Percentiles rank a stretch among this genome's conserved stretches.
Conservation (phyloP, 352 stramenopile species). For the Lagenidium sp. region DNA sequence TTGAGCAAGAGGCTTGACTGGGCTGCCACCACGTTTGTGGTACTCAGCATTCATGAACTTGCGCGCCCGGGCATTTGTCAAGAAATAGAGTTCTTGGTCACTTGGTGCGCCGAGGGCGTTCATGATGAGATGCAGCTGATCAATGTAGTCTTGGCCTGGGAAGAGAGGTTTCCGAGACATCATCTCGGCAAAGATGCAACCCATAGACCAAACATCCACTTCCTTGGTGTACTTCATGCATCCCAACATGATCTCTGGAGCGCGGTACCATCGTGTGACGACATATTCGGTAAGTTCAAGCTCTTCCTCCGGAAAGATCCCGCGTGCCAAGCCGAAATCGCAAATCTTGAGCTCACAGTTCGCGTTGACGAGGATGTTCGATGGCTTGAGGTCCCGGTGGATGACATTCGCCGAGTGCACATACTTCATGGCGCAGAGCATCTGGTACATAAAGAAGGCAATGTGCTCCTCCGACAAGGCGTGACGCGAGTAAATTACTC, state of each 20-base stretch:
- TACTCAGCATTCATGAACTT: constrained; percentile 84
- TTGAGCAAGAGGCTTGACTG: constrained; percentile 53
- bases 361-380: constrained; percentile 96
- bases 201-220: constrained; percentile 94
- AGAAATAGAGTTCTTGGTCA: constrained; percentile 94
- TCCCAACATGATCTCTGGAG: constrained; percentile 69
- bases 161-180: constrained; percentile 97
- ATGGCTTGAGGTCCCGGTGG: constrained; percentile 95
- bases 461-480: constrained; percentile 80
- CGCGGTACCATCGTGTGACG: constrained; percentile 66
- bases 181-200: constrained; percentile 99
- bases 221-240: constrained; percentile 85
- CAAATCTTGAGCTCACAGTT: constrained; percentile 89
- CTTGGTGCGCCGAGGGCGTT: constrained; percentile 93
- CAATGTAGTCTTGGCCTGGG: constrained; percentile 90
- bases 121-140: constrained; percentile 97
- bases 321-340: constrained; percentile 79
- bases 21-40: constrained; percentile 53
- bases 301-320: constrained; percentile 72
- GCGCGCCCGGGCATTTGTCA: constrained; percentile 87
- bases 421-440: constrained; percentile 88
- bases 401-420: constrained; percentile 93
- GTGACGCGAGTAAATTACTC: constrained; percentile 86
- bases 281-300: constrained; percentile 75
- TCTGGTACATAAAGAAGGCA: constrained; percentile 88